Base-by-base conservation (phyloP, 2,329 filamentous ascomycete genomes). In the Penicillium sp. region DNA sequence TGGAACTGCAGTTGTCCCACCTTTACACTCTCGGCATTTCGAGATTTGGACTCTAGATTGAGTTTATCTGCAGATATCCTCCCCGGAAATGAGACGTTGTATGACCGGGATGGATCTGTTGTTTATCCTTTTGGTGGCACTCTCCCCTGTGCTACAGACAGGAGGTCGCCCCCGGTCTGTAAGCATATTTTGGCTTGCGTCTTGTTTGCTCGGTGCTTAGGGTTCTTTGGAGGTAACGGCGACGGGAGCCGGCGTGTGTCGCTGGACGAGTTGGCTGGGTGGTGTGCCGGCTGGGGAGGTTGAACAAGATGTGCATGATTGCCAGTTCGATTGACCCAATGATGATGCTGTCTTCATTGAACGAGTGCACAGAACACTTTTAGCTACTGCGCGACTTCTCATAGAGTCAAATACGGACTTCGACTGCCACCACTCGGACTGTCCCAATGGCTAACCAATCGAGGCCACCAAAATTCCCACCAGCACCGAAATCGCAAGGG, bases 1-100 rank as follows among this genome's bases (percentile, higher is more conserved):
- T 96, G 92, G 92, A 88, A 84, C 61, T 98, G 92, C 64, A 85
- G 79, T 1, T 98, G 92, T 67, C 83, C 88, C 3, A 81, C 80
- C 1, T 96, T 96, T 62, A 75, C 82, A 0, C 81, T 93, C 45
- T 72, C 81, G 13, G 76, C 82, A 2, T 89, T 88, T 51, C 71
- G 72, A 16, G 52, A 56, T 33, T 20, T 35, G 31, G 12, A 25
- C 12, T 61, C 68, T 2, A 61, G 64, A 12, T 33, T 54, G 14
- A 43, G 37, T n/a, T 3, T 36, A 32, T 36, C 28, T 30, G 18
- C 27, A 11, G 32, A 33, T n/a, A 13, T n/a, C 13, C 14, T 25
- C 32, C 10, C 32, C 35, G 23, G 22, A 38, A 22, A 6, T 17
- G 45, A 50, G 11, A 41, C 35, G 32, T 20, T 47, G 27, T 47